Percentiles rank a stretch among this genome's conserved stretches.
Conservation (phyloP, 352 stramenopile species). For the Phytopythium aichiense region DNA sequence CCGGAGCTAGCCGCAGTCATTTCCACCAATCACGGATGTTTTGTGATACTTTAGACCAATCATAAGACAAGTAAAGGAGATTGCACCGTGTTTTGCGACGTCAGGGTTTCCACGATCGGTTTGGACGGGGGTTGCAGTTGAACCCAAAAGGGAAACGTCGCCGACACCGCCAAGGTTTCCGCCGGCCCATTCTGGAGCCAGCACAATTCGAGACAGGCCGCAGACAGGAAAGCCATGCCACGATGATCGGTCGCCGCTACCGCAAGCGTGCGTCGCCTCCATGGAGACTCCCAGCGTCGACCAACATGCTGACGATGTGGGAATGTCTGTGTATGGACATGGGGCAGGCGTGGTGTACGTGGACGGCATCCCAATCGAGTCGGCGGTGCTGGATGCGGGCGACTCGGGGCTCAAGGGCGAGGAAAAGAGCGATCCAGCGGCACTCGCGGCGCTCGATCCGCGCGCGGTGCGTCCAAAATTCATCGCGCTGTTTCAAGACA, state of each 20-base stretch:
- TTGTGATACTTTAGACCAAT: slow-evolving; percentile 16
- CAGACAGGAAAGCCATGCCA: not conserved
- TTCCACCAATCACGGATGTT: slow-evolving; percentile 27
- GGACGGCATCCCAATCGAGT: slow-evolving; percentile 71
- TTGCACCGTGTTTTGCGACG: slow-evolving; percentile 3
- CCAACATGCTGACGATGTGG: too few relatives aligned
- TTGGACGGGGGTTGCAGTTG: slow-evolving; percentile 9
- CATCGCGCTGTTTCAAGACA: too few relatives aligned
- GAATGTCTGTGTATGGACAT: not conserved
- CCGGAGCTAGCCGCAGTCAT: slow-evolving; percentile 30
- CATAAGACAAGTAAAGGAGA: not conserved
- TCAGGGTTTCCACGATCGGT: not conserved
- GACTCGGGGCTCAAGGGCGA: slow-evolving; percentile 35
- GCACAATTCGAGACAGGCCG: not conserved
- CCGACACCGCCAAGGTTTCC: not conserved
- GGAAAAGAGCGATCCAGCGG: slow-evolving; percentile 34
- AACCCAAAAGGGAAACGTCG: slow-evolving; percentile 4
- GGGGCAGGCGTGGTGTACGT: slow-evolving; percentile 59
- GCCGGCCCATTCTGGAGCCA: not conserved
- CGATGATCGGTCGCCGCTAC: slow-evolving; percentile 52
- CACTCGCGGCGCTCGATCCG: slow-evolving; percentile 46
- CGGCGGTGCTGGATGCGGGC: slow-evolving; percentile 42
- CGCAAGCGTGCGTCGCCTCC: slow-evolving; percentile 37
- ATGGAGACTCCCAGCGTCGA: not conserved
- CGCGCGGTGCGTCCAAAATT: slow-evolving; percentile 15